These are phyloP conservation scores for Candida methanosorbosa DNA, from an alignment of 805 yeast genomes.

Conservation along the genomic window DNA sequence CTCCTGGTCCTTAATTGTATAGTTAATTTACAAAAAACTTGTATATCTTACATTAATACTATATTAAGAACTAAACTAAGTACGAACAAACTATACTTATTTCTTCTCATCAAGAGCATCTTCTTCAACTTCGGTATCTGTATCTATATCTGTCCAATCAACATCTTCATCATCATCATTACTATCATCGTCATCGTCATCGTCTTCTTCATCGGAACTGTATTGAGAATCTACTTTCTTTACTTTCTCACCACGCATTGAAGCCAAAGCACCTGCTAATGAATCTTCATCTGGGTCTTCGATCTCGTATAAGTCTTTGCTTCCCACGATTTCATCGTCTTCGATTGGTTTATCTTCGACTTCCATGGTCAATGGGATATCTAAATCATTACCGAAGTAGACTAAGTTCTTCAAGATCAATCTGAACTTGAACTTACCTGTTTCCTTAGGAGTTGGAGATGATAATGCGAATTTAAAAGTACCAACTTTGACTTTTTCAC, in stretches of 20 bases:
- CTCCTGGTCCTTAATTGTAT: not conserved
- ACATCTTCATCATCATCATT: constrained; percentile 11
- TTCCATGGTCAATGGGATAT: constrained; percentile 60
- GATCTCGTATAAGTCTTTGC: constrained; percentile 49
- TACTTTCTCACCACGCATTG: constrained; percentile 54
- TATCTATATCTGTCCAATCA: constrained; percentile 45
- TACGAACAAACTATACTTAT: not conserved
- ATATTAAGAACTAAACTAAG: no score
- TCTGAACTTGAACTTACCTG: constrained; percentile 62
- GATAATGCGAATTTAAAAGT: constrained; percentile 70
- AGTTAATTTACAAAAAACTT: not conserved
- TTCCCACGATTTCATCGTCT: constrained; percentile 21
- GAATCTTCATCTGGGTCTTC: constrained; percentile 71
- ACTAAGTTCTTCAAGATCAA: constrained; percentile 62
- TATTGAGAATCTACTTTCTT: constrained; percentile 28
- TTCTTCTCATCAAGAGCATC: constrained; percentile 7
- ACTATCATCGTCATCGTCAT: constrained; percentile 2
- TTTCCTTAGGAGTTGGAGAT: constrained; percentile 68
- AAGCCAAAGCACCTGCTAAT: constrained; percentile 67
- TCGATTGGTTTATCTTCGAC: constrained; percentile 55
- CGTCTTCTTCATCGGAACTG: constrained; percentile 17
- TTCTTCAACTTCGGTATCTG: constrained; percentile 58
- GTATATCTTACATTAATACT: no score
- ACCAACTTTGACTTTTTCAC: constrained; percentile 43
- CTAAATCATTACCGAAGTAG: constrained; percentile 77